Evolutionary conservation across 768 basidiomycete genomes (phyloP), one percentile per base, ranked within the genome.

Genomic region (Xanthoconium stramineum): DNA sequence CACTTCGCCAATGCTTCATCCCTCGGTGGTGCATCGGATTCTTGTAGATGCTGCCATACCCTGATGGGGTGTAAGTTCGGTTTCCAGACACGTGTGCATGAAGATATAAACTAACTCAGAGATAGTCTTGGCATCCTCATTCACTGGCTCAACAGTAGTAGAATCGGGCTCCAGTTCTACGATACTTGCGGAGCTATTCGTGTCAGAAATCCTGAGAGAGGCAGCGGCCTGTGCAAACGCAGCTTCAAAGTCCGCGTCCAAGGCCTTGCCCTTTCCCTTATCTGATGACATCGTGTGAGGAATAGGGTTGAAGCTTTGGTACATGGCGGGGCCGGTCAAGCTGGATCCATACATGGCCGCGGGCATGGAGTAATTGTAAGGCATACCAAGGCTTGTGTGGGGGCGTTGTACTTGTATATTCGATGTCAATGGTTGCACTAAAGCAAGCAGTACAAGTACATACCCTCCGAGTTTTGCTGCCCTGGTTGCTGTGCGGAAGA

Each of bases 231-330:
- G 81, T 12, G 84, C 86, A 71, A 93, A 92, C 11, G 90, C 91
- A n/a, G 86, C 86, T 61, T 93, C 91, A 55, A 92, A 91, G 69
- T 91, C 91, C 5, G 81, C 82, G 50, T 91, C 88, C 53, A 81
- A 78, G 17, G 77, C 83, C 67, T 92, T 94, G 2, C 88, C 91
- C 68, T 96, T 98, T 14, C 85, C 89, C 63, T 85, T 83, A 48
- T 73, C 67, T 24, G 58, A 58, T 50, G 63, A 53, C 51, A 63
- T 43, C 57, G 62, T 44, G 33, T 64, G 61, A 59, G 57, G 53
- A 48, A 65, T 50, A 50, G 65, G 59, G 50, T 63, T 67, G 56
- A 67, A 59, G 33, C 45, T 40, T 54, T 76, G 75, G 50, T 72
- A 71, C 66, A 76, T 70, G 17, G 65, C 57, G 20, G 72, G 64